Base-by-base conservation (phyloP, 148 eudicot genomes). In the Arctostaphylos glauca region DNA sequence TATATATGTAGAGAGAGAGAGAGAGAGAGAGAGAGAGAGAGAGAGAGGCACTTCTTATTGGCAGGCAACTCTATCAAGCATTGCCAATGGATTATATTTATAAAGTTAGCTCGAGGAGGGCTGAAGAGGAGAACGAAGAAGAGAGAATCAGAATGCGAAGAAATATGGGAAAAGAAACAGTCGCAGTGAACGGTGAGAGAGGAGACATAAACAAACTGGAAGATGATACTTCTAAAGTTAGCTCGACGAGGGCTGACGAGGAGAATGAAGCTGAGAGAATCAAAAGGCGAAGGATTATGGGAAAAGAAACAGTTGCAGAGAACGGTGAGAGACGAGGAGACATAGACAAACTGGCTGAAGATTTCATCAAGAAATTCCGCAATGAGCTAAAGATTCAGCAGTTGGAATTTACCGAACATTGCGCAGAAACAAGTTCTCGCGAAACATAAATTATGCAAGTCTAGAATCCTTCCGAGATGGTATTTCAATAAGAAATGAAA, bases 301-400 rank as follows among this genome's bases (percentile, higher is more conserved):
- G 52, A 44, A 46, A 44, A 10, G 25, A 18, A 73, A 47, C 15
- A 16, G 7, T 47, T 18, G 76, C 23, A 19, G 76, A 18, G 19
- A 25, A 73, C 19, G n/a, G 43, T 73, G 76, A 73, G 52, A 19
- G 23, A 19, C 2, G 60, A 56, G 53, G 53, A 73, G 76, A 73
- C 54, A 73, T 73, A 46, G 21, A 73, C 76, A 73, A 73, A 46
- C 76, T 73, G 76, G 76, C 76, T 18, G 76, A 73, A 73, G 76
- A 73, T n/a, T 73, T 73, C 76, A 73, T 73, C 76, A 73, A 73
- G 52, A 73, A 73, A 46, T 73, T 73, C 76, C 79, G 46, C 59
- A 21, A 53, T 4, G 59, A 52, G 79, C 60, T 76, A 76, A 76
- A 76, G 78, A 15, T 76, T 12, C 79, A 76, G 79, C 79, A 23